Evolutionary conservation across 2,329 filamentous ascomycete genomes (phyloP).

Genomic region (Colletotrichum sp.): DNA sequence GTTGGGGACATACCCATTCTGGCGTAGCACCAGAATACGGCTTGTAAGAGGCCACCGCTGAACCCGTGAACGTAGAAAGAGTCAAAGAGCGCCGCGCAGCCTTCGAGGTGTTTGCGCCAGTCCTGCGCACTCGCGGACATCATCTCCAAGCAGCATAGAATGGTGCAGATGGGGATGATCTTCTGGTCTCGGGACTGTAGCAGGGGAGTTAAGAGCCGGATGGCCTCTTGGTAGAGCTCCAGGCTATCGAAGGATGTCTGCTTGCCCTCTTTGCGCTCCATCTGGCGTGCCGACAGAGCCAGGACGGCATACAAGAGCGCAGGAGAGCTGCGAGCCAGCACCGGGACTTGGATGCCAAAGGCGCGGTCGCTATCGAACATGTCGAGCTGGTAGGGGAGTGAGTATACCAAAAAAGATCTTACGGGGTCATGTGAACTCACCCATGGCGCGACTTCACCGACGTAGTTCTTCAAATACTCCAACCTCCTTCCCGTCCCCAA

Average conservation of each 20-base stretch:
- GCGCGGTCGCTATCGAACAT: conserved; percentile 60
- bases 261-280: conserved; percentile 53
- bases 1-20: conserved; percentile 50
- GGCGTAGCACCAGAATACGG: conserved; percentile 65
- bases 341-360: conserved; percentile 58
- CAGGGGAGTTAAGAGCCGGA: conserved; percentile 43
- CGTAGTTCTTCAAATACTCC: conserved; percentile 53
- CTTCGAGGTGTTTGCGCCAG: conserved; percentile 63
- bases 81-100: conserved; percentile 60
- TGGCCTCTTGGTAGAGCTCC: conserved; percentile 60
- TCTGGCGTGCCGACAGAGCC: conserved; percentile 58
- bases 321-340: conserved; percentile 50
- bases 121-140: conserved; percentile 47
- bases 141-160: conserved; percentile 48
- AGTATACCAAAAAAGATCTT: background rate
- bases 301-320: conserved; percentile 57
- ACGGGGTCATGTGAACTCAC: conserved; percentile 27
- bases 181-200: conserved; percentile 35
- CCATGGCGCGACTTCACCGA: conserved; percentile 59
- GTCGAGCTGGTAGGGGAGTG: conserved; percentile 46
- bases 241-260: conserved; percentile 55
- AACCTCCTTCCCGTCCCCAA: conserved; percentile 38
- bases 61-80: conserved; percentile 59
- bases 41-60: conserved; percentile 55
- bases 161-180: conserved; percentile 41